A percentile compares a stretch with the other conserved stretches of the same genome.
phyloP scores from a whole-genome alignment of 768 basidiomycete genomes.

The Amanita pseudoporphyria region DNA sequence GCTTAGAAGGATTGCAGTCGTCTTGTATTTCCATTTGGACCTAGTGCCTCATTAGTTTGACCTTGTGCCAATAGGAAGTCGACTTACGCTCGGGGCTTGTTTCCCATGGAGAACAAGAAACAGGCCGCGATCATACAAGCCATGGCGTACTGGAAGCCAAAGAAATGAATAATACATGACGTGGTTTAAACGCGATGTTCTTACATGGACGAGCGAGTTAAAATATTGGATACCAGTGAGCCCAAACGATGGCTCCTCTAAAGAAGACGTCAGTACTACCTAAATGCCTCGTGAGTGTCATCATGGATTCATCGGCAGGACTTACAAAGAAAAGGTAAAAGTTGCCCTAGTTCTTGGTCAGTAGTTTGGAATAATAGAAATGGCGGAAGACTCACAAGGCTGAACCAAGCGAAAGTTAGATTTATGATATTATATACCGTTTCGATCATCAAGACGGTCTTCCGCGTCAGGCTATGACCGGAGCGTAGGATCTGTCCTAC shows the following conservation, averaged over 20 bases:
- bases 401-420: constrained; percentile 90
- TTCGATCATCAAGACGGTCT: constrained; percentile 66
- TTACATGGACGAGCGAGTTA: constrained; percentile 69
- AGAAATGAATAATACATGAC: neutral
- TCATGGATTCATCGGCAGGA: neutral
- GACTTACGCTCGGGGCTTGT: constrained; percentile 74
- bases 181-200: neutral
- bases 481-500: constrained; percentile 69
- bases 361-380: neutral
- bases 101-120: constrained; percentile 95
- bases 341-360: constrained; percentile 53
- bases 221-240: constrained; percentile 59
- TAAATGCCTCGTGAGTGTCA: constrained; percentile 18
- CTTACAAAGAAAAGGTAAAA: constrained; percentile 91
- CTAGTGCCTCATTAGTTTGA: constrained; percentile 23
- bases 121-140: constrained; percentile 78
- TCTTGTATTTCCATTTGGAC: constrained; percentile 79
- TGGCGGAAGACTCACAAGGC: constrained; percentile 46
- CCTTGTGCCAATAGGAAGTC: neutral
- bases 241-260: constrained; percentile 66
- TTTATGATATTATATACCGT: constrained; percentile 83
- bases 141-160: constrained; percentile 56
- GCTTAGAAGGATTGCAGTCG: constrained; percentile 64
- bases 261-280: constrained; percentile 82
- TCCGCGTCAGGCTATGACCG: constrained; percentile 73